Base-by-base conservation (phyloP, 768 basidiomycete species). In the Scleroderma citrinum region DNA sequence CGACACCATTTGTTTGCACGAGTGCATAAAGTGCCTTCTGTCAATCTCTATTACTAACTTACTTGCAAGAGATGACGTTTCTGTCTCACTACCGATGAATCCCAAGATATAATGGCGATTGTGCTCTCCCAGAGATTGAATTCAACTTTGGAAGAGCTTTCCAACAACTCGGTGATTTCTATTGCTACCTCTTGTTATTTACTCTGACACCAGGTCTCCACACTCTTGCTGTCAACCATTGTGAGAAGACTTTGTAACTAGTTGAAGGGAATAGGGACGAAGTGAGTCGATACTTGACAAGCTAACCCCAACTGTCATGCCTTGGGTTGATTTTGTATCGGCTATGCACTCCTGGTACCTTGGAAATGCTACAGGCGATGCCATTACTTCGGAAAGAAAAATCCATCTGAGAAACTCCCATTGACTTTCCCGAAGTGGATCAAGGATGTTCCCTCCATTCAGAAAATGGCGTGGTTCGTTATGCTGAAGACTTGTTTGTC, bases 101-200 rank as follows among this genome's bases (percentile, higher is more conserved):
- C 2, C 75, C 85, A 13, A 72, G 70, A 38, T 66, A 56, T 2
- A 69, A 71, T 42, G 63, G 66, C 2, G 64, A 71, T 2, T 73
- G 55, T 3, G 47, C 70, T 3, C 56, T 76, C 20, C 77, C 81
- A 26, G 94, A 98, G 65, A 84, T 95, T 3, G 91, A 99, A 49
- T 97, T 80, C 64, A 99, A 99, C 65, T 89, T 94, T 60, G 95
- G 86, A 0, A 75, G 95, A 40, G 80, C 83, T 1, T 98, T 96
- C 63, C 95, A 98, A 61, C 88, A 93, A 51, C 72, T 96, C n/a
- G 89, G 92, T 92, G 53, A 47, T 77, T 58, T 12, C 1, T 31
- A 8, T 10, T 26, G 44, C 20, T 46, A 32, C 14, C 30, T n/a
- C n/a, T n/a, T 6, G 20, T 35, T 17, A 17, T 30, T 16, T 40